Base-by-base conservation (phyloP, 768 basidiomycete genomes). In the Tylopilus felleus region DNA sequence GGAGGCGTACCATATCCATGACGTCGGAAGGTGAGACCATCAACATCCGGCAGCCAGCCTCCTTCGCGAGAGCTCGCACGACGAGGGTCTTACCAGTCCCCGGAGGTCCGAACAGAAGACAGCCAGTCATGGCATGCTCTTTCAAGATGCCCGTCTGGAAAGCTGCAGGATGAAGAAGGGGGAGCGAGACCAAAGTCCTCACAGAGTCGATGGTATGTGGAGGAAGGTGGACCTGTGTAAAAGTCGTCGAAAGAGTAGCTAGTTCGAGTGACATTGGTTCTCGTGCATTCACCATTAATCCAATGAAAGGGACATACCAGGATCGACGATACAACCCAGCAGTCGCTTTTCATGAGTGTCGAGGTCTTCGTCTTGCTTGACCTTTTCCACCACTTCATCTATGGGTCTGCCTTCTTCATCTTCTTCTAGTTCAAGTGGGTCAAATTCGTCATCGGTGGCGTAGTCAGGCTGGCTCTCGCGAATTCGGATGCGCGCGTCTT, bases 41-140 rank as follows among this genome's bases (percentile, higher is more conserved):
- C 65, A 98, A 73, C 94, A 98, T 98, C 47, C 92, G 80, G 60
- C 93, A 94, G 5, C 93, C 95, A 45, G 92, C 92, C 70, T 97
- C 94, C 64, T 88, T 90, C 3, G 95, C 95, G 10, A 98, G 78
- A 19, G 94, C 94, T 44, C 93, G 84, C 10, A 93, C 92, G 10
- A 93, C 80, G 16, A 95, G 74, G 0, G 93, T 95, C 72, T 96
- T 96, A 3, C 94, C 94, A n/a, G 84, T 85, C 40, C 94, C 94
- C 16, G 91, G 93, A 49, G 94, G 94, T 5, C 94, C 94, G 68
- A 96, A 96, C 21, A 98, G 74, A 47, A 98, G 80, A 60, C 90
- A 93, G 3, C 95, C 94, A 1, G 84, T 88, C 81, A 96, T 95
- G 7, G 87, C 80, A 65, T 98, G 93, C 59, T 93, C 86, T 70